Evolutionary conservation across 2,329 filamentous ascomycete species (phyloP).

Genomic region (Hymenoscyphus fructigenus): DNA sequence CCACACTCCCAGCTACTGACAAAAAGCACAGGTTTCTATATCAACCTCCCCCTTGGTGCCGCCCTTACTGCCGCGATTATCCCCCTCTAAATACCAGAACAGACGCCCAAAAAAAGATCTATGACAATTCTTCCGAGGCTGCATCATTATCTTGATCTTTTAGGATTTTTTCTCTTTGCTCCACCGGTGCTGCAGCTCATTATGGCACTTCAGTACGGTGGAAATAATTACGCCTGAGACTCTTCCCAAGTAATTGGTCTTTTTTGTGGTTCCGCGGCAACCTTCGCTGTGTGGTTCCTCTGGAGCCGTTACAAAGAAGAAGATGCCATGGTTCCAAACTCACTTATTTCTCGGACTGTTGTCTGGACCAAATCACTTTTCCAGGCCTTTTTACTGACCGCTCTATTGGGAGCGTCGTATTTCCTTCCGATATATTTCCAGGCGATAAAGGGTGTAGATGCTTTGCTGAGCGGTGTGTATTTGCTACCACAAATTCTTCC

Average conservation of each 20-base stretch:
- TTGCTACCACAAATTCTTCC: too few species aligned
- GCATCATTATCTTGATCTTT: slow-evolving; percentile 35
- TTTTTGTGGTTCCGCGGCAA: slow-evolving; percentile 26
- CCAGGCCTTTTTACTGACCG: slow-evolving; percentile 18
- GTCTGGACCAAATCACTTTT: slow-evolving; percentile 7
- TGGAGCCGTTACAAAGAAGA: slow-evolving; percentile 32
- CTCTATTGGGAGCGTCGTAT: slow-evolving; percentile 38
- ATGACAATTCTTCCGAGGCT: slow-evolving; percentile 1
- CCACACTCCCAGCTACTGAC: too few species aligned
- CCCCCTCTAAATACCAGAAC: slow-evolving; percentile 38
- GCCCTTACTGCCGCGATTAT: slow-evolving; percentile 37
- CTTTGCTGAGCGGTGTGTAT: too few species aligned
- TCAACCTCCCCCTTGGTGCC: slow-evolving; percentile 44
- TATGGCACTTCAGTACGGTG: slow-evolving; percentile 39
- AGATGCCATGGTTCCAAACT: slow-evolving; percentile 31
- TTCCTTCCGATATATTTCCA: slow-evolving; percentile 30
- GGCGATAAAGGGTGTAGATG: too few species aligned
- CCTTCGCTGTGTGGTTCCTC: slow-evolving; percentile 26
- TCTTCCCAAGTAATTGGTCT: slow-evolving; percentile 32
- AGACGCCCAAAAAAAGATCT: not conserved
- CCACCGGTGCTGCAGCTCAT: slow-evolving; percentile 36
- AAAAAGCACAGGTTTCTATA: slow-evolving; percentile 33
- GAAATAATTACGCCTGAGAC: slow-evolving; percentile 36
- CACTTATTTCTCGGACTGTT: slow-evolving; percentile 27
- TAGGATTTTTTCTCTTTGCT: slow-evolving; percentile 39